Evolutionary conservation across 1,284 basidiomycete species (phyloP).

Genomic region (Pisolithus thermaeus): DNA sequence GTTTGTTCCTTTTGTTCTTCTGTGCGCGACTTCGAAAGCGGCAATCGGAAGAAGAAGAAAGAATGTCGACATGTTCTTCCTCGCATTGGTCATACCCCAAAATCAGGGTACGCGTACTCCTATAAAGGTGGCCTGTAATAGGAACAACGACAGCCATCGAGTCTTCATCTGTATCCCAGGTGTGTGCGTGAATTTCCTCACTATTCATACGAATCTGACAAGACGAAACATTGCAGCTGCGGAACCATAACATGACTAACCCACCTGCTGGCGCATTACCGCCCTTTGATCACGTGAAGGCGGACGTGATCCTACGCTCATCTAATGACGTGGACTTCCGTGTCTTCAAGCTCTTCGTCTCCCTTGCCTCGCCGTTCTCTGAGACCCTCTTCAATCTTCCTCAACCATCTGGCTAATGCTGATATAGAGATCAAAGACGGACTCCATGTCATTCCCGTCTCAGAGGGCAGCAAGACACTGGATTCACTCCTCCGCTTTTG

Average conservation of each 20-base stretch:
- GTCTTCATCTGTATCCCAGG: too few species aligned
- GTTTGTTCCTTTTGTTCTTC: too few species aligned
- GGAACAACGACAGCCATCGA: too few species aligned
- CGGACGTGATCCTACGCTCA: conserved; percentile 40
- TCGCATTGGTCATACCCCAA: too few species aligned
- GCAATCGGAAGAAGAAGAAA: too few species aligned
- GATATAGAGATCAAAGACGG: conserved; percentile 15
- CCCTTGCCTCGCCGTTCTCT: conserved; percentile 42
- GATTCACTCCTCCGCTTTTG: conserved; percentile 19
- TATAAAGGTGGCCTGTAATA: too few species aligned
- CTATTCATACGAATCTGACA: too few species aligned
- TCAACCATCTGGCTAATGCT: conserved; percentile 20
- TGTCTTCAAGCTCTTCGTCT: conserved; percentile 39
- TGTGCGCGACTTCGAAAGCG: too few species aligned
- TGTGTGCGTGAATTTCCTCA: too few species aligned
- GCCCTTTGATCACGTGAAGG: conserved; percentile 22
- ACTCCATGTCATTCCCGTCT: conserved; percentile 14
- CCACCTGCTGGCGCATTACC: conserved; percentile 5
- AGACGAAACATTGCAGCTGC: neutral
- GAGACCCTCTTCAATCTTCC: conserved; percentile 38
- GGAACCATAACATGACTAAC: neutral
- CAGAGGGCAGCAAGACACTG: conserved; percentile 13
- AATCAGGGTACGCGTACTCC: too few species aligned
- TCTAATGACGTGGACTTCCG: conserved; percentile 42
- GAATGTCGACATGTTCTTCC: too few species aligned